Base-by-base conservation (phyloP, 164 flowering plant genomes). In the Aristolochia contorta region DNA sequence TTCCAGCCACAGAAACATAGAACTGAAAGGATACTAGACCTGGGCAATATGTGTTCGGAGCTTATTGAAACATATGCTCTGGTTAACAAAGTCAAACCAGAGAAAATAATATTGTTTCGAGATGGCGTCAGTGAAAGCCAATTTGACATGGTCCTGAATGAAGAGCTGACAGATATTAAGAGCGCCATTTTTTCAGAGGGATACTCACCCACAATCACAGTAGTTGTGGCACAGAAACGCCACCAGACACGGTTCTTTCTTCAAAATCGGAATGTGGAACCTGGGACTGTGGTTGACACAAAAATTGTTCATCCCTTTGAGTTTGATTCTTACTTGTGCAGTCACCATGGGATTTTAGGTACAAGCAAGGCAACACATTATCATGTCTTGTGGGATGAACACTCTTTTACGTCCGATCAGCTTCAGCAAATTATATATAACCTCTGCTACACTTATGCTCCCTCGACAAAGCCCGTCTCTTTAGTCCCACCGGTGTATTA, bases 51-150 rank as follows among this genome's bases (percentile, higher is more conserved):
- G 71, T 85, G 91, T 59, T 24, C 65, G 56, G 97, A 87, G 48
- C 86, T 91, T 57, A 56, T 82, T 50, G 63, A 72, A 6, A 54
- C 75, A 20, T 86, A 79, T 71, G 79, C 68, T 8, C 53, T 56
- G 13, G 19, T 66, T 27, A 87, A 82, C 57, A 55, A 57, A 25
- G 72, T 65, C 12, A 73, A 55, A 68, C 95, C 95, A 0, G 64
- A 60, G 8, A 87, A 76, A 54, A 80, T 90, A 41, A 70, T 90
- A 33, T 50, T 90, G 0, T 90, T 90, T 27, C 85, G 95, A 24
- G 97, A 87, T 77, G 97, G 95, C 3, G 97, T 90, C 0, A 83
- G 97, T 68, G 95, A 90, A 16, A 67, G 78, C 43, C 95, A 90
- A 52, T 84, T 83, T 65, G 82, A 82, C 58, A 90, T 87, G 95